Evolutionary conservation across 257 asterid species (phyloP).

Genomic region (Haberlea rhodopensis): DNA sequence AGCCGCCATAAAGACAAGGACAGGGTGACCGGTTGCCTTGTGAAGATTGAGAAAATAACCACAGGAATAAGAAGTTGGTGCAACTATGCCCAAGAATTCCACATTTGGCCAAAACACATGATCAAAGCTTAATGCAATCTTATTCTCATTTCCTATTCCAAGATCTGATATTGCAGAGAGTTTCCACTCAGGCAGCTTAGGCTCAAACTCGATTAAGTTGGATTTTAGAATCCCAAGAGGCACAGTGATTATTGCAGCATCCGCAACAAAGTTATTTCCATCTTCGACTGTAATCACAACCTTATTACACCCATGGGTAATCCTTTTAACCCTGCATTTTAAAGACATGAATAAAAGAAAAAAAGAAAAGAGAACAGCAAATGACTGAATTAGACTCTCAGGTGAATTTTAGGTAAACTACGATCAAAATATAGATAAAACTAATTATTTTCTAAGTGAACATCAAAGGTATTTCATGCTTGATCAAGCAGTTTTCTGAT

Average conservation of each 20-base stretch:
- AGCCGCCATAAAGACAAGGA: constrained; percentile 98
- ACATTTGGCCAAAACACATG: constrained; percentile 91
- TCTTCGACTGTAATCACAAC: constrained; percentile 69
- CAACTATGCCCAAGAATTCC: constrained; percentile 78
- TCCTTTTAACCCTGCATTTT: constrained; percentile 61
- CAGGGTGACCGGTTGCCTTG: constrained; percentile 88
- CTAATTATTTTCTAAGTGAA: background rate
- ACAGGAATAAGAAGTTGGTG: constrained; percentile 81
- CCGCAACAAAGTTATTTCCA: constrained; percentile 75
- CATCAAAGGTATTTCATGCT: constrained; percentile 1
- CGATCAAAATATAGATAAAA: constrained; percentile 3
- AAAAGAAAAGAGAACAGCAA: background rate
- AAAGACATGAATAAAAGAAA: constrained; percentile 19
- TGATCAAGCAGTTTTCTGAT: constrained; percentile 9
- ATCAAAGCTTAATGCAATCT: constrained; percentile 77
- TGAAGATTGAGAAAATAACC: constrained; percentile 96
- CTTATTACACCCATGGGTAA: constrained; percentile 61
- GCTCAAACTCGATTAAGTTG: constrained; percentile 72
- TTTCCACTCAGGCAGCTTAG: constrained; percentile 92
- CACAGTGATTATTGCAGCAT: constrained; percentile 85
- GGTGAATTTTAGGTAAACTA: background rate
- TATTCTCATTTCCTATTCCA: constrained; percentile 93
- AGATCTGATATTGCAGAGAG: constrained; percentile 84
- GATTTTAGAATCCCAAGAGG: constrained; percentile 92
- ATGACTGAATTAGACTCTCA: background rate